Percentiles rank a stretch among this genome's conserved stretches.
phyloP scores from a whole-genome alignment of 495 filamentous ascomycete genomes.

The Xylaria curta region DNA sequence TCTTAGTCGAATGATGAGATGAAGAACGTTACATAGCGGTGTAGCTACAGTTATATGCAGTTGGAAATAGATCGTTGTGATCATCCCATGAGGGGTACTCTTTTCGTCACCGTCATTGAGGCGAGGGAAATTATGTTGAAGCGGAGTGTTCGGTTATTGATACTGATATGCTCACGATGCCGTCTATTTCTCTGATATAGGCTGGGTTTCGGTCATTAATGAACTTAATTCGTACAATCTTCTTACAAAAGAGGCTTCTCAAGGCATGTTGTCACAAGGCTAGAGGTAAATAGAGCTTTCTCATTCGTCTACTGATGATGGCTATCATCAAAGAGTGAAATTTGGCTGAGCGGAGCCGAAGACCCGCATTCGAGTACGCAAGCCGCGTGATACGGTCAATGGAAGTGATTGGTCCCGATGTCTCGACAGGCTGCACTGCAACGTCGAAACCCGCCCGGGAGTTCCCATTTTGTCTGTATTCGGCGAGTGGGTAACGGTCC shows the following conservation, averaged over 20 bases:
- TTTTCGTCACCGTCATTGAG: neutral
- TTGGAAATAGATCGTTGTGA: neutral
- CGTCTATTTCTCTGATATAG: neutral
- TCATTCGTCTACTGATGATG: neutral
- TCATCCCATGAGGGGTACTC: neutral
- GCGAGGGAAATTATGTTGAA: neutral
- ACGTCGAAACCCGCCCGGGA: constrained; percentile 9
- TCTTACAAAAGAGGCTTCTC: neutral
- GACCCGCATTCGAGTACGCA: neutral
- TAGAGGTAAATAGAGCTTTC: neutral
- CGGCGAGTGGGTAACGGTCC: constrained; percentile 16
- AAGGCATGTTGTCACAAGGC: neutral
- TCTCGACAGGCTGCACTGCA: constrained; percentile 7
- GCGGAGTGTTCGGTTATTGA: neutral
- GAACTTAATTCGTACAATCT: neutral
- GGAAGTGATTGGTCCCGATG: neutral
- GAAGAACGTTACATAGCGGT: neutral
- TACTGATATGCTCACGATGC: neutral
- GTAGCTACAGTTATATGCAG: neutral
- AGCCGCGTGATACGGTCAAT: neutral
- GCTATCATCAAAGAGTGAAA: neutral
- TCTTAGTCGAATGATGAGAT: neutral
- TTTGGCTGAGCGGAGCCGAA: neutral
- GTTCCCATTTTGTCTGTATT: neutral
- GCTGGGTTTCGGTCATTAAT: neutral